Conservation (phyloP, 495 filamentous ascomycete species). For the Lepidopterella palustris region DNA sequence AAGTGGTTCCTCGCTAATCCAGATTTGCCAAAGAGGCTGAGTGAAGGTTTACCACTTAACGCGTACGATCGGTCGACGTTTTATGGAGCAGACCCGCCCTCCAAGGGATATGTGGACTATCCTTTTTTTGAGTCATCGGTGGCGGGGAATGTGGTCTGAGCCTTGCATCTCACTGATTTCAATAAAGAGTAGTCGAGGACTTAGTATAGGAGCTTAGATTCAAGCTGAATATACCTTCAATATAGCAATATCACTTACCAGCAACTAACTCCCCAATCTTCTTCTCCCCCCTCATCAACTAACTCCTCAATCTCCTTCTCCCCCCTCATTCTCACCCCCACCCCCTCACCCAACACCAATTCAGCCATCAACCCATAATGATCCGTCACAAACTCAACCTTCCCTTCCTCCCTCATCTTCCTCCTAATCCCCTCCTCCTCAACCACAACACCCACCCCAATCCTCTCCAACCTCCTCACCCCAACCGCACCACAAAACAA, state of each 20-base stretch:
- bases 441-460: conserved; percentile 40
- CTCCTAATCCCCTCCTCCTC: conserved; percentile 22
- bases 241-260: no score
- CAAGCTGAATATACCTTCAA: no score
- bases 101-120: conserved; percentile 27
- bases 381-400: conserved; percentile 45
- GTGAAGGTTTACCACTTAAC: conserved; percentile 18
- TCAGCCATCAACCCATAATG: conserved; percentile 44
- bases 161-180: conserved; percentile 3
- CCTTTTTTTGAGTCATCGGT: conserved; percentile 14
- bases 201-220: not conserved
- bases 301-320: no score
- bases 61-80: conserved; percentile 26
- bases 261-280: no score
- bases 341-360: conserved; percentile 5
- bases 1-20: conserved; percentile 29
- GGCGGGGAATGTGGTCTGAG: not conserved
- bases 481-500: conserved; percentile 37
- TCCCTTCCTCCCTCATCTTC: conserved; percentile 26
- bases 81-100: conserved; percentile 23
- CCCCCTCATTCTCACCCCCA: not conserved
- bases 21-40: conserved; percentile 25
- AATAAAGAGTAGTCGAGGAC: conserved; percentile 1
- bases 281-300: no score
- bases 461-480: conserved; percentile 36